phyloP scores from a whole-genome alignment of 2,329 filamentous ascomycete genomes.

The Aspergillus ochraceus region DNA sequence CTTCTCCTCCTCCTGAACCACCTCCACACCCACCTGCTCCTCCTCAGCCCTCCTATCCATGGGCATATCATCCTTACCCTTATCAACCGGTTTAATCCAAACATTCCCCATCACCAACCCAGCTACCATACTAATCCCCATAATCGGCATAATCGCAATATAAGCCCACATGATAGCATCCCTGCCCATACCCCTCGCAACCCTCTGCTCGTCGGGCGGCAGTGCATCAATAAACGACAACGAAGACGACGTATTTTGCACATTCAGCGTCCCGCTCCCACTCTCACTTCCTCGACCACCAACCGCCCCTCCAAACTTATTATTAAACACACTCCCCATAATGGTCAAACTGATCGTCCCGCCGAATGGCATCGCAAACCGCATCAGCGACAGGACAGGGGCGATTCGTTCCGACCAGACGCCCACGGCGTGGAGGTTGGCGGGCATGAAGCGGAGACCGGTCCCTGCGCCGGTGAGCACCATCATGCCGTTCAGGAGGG shows the following conservation, averaged over 20 bases:
- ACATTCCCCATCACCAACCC: conserved; percentile 53
- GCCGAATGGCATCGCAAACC: conserved; percentile 62
- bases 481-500: conserved; percentile 65
- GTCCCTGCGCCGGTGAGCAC: conserved; percentile 63
- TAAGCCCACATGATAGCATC: conserved; percentile 67
- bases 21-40: conserved; percentile 24
- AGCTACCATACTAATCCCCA: conserved; percentile 50
- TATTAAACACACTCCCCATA: conserved; percentile 70
- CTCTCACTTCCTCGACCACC: no score
- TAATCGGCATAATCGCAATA: conserved; percentile 61
- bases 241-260: conserved; percentile 33
- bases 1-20: conserved; percentile 19
- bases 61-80: conserved; percentile 2
- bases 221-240: conserved; percentile 40
- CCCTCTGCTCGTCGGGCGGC: conserved; percentile 34
- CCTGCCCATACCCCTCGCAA: conserved; percentile 47
- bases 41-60: conserved; percentile 13
- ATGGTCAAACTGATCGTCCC: conserved; percentile 66
- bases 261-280: conserved; percentile 29
- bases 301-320: conserved; percentile 43
- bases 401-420: conserved; percentile 61
- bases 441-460: conserved; percentile 66
- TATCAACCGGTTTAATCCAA: conserved; percentile 43
- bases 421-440: conserved; percentile 62
- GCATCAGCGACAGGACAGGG: conserved; percentile 59